Conservation (phyloP, 176 grass and related monocot genomes). For the Metroxylon sagu region DNA sequence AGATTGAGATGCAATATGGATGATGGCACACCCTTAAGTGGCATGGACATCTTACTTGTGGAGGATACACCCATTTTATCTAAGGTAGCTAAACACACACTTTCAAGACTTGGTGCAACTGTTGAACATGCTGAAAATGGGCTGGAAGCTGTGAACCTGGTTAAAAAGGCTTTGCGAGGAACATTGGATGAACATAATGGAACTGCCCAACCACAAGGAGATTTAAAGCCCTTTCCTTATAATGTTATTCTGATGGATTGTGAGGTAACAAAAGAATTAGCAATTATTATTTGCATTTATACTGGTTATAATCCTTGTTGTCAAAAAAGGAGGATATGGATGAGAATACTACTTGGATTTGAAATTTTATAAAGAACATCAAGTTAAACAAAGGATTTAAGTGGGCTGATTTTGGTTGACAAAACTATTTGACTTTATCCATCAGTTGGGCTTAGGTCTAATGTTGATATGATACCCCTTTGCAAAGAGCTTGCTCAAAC, state of each 20-base stretch:
- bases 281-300: neutral
- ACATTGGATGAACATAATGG: neutral
- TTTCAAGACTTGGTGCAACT: conserved; percentile 41
- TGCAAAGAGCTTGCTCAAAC: too few relatives aligned
- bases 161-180: conserved; percentile 36
- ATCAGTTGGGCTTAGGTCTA: too few relatives aligned
- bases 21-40: conserved; percentile 35
- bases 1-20: neutral
- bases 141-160: conserved; percentile 30
- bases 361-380: too few relatives aligned
- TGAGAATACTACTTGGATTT: too few relatives aligned
- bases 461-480: too few relatives aligned
- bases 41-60: conserved; percentile 45
- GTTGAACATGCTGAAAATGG: conserved; percentile 45
- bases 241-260: conserved; percentile 72
- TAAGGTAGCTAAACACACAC: conserved; percentile 25
- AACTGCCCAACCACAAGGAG: neutral
- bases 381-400: too few relatives aligned
- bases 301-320: too few relatives aligned
- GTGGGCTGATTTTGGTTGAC: too few relatives aligned
- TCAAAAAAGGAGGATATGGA: too few relatives aligned
- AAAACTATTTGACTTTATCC: too few relatives aligned
- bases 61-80: conserved; percentile 45
- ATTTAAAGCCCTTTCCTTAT: conserved; percentile 18
- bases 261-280: conserved; percentile 31